Evolutionary conservation across 2,329 filamentous ascomycete genomes (phyloP).

Genomic region (Alternaria solani): DNA sequence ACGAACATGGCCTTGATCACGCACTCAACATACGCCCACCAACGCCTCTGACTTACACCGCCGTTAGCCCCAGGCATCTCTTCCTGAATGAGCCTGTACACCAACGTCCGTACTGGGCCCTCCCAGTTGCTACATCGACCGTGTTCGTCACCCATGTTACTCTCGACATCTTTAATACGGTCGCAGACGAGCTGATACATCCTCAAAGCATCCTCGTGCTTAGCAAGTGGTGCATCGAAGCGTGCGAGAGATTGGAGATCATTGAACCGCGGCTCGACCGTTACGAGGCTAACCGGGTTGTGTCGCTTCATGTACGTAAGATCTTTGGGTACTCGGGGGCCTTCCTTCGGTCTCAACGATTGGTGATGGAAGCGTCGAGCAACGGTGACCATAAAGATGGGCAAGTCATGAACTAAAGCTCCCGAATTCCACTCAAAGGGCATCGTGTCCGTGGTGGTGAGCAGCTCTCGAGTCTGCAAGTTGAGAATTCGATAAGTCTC

Average conservation of each 20-base stretch:
- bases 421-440: background rate
- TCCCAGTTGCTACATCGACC: background rate
- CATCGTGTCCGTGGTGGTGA: background rate
- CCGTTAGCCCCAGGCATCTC: background rate
- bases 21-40: conserved; percentile 1
- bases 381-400: background rate
- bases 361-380: background rate
- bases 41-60: background rate
- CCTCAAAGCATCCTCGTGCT: background rate
- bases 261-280: background rate
- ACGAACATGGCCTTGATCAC: conserved; percentile 6
- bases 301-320: background rate
- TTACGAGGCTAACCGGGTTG: background rate
- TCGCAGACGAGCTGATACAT: background rate
- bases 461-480: background rate
- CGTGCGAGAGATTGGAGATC: background rate
- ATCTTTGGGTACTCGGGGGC: background rate
- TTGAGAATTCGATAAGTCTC: background rate
- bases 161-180: background rate
- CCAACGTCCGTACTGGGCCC: background rate
- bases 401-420: background rate
- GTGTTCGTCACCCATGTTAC: background rate
- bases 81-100: background rate
- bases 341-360: background rate
- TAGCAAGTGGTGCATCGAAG: background rate